Evolutionary conservation across 2,329 filamentous ascomycete genomes (phyloP), one percentile per base, ranked within the genome.

Genomic region (Fusarium citri): DNA sequence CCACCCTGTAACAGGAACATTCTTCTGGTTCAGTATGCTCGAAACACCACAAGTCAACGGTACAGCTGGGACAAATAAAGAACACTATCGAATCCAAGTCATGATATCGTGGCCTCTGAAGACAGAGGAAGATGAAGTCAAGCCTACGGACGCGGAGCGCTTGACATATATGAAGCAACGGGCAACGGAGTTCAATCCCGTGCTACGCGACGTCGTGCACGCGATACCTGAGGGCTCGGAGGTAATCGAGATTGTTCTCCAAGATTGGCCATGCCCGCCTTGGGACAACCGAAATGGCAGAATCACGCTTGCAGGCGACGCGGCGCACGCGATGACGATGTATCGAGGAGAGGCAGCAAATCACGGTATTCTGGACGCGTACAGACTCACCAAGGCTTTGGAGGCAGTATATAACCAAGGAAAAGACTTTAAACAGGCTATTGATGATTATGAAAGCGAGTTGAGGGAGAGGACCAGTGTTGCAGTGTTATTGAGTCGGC

Each of bases 261-360:
- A 63, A 4, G 59, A 63, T 14, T 63, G 59, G 59, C 59, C 59
- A 5, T 62, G 56, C 12, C 56, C 18, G 4, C 41, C 31, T 5
- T 63, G 59, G 59, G 46, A 54, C 6, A 62, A 61, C 2, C 22
- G 7, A 22, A 42, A n/a, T 11, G 59, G 59, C 0, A 20, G 6
- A 8, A 10, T 63, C 0, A 63, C 59, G 3, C 56, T 63, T 5
- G 56, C 57, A 6, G 56, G 59, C 3, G 59, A 63, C 8, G 59
- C 59, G 6, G 59, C 59, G 15, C 59, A 63, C 12, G 56, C 56
- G 8, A 61, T 63, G 56, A 62, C 46, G 3, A 63, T 63, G 59
- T 63, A 63, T 20, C 41, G 56, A 9, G 59, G 59, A 1, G 59
- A 62, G 43, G 59, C 59, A 2, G 59, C 56, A 1, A 62, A 62